A percentile compares a stretch with the other conserved stretches of the same genome.
Conservation (phyloP, 495 filamentous ascomycete genomes). For the Cryomyces minteri region DNA sequence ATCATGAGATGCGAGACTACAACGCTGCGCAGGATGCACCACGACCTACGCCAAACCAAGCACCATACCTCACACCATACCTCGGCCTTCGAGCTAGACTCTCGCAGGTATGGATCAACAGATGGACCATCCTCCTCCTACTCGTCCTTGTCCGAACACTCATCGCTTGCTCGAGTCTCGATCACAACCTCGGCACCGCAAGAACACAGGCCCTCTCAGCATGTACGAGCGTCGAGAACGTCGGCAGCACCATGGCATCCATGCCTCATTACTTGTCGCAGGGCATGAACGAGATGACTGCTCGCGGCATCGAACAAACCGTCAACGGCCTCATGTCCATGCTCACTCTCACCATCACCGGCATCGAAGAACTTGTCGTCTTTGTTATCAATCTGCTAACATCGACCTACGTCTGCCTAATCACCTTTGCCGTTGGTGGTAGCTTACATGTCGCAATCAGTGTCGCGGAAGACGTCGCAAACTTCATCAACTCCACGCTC, state of each 20-base stretch:
- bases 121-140: conserved; percentile 82
- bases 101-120: conserved; percentile 92
- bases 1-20: conserved; percentile 35
- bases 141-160: conserved; percentile 69
- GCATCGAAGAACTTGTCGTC: conserved; percentile 68
- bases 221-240: conserved; percentile 80
- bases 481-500: conserved; percentile 57
- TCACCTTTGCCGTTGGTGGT: conserved; percentile 60
- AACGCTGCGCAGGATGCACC: conserved; percentile 26
- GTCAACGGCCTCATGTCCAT: conserved; percentile 60
- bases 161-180: conserved; percentile 48
- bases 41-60: conserved; percentile 30
- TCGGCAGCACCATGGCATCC: conserved; percentile 90
- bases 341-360: conserved; percentile 59
- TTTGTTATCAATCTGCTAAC: conserved; percentile 84
- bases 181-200: conserved; percentile 55
- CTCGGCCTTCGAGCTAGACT: conserved; percentile 76
- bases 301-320: conserved; percentile 54
- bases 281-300: conserved; percentile 76
- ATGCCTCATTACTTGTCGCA: conserved; percentile 86
- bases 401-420: conserved; percentile 72
- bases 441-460: conserved; percentile 49
- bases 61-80: conserved; percentile 64
- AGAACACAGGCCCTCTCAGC: conserved; percentile 66
- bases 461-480: conserved; percentile 49